These are phyloP conservation scores for Diaporthe ilicicola DNA, from an alignment of 2,329 filamentous ascomycete genomes.

Conservation along the genomic window DNA sequence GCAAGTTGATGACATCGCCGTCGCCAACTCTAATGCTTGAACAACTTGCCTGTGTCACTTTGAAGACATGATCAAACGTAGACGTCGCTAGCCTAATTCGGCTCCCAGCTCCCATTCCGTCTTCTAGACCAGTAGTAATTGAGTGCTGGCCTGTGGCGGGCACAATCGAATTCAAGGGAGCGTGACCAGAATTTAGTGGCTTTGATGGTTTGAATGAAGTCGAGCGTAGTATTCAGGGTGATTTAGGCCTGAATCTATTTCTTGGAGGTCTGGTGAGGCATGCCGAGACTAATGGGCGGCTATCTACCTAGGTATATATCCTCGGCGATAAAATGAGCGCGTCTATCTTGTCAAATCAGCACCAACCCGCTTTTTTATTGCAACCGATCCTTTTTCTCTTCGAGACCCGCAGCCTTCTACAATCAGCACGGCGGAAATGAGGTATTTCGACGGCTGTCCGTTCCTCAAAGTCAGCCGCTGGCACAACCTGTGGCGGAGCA, in stretches of 20 bases:
- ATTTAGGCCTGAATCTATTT: neutral
- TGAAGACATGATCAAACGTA: neutral
- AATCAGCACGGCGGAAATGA: neutral
- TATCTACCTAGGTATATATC: too few species aligned
- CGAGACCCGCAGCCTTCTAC: neutral
- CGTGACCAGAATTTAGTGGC: neutral
- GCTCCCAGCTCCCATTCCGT: neutral
- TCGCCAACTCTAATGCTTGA: neutral
- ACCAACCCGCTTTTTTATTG: neutral
- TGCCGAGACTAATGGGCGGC: neutral
- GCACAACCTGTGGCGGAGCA: slow-evolving; percentile 3
- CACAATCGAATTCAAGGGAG: neutral
- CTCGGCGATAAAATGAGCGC: neutral
- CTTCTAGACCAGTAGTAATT: neutral
- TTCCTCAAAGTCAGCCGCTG: slow-evolving; percentile 8
- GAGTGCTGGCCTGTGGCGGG: neutral
- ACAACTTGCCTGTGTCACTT: neutral
- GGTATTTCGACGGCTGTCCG: slow-evolving; percentile 5
- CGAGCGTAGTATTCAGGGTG: neutral
- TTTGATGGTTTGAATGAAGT: neutral
- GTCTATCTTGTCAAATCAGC: neutral
- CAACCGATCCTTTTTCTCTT: neutral
- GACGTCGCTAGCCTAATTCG: neutral
- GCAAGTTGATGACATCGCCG: neutral
- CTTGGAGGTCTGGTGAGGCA: neutral